Evolutionary conservation across 495 filamentous ascomycete genomes (phyloP), one percentile per base, ranked within the genome.

Genomic region (Neurospora cerealis): DNA sequence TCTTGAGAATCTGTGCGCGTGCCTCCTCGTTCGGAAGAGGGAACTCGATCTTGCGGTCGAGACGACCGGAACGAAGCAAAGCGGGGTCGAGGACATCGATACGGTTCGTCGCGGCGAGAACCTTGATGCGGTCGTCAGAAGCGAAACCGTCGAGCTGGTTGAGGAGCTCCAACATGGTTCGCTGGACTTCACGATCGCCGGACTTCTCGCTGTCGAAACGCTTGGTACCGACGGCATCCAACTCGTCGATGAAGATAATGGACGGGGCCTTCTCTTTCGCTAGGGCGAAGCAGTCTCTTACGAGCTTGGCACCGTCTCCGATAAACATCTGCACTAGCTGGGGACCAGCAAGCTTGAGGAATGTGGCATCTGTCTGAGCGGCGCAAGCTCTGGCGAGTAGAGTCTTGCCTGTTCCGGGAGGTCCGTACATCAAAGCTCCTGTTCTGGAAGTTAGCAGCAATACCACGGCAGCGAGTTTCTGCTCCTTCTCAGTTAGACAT

Each of bases 251-350:
- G 88, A 99, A 99, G 83, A 99, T 99, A 81, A 99, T 99, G 38
- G 96, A 92, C 5, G 96, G 96, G 0, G 96, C 96, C 84, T 98
- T 98, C 83, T 98, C 96, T 80, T 99, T 99, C 37, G 96, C 96
- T 2, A 99, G 86, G 9, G 96, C 95, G 80, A 99, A 99, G 83
- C 93, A 96, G 83, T 98, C 96, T 39, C 96, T 93, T 39, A 99
- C 96, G 5, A 99, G 88, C 86, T 98, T 99, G 36, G 96, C 96
- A 74, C 96, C 96, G 78, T 99, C 96, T 78, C 96, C 96, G 70
- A 99, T 99, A 83, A 99, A 99, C 96, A 99, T 99, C 82, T 99
- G 96, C 24, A 99, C 96, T n/a, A 99, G 90, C 83, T 98, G 96
- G 3, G 96, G 96, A 48, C 96, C 96, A 72, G 96, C 96, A 74